phyloP scores from a whole-genome alignment of 1,284 basidiomycete genomes.

The Pseudomicrostroma phylloplanum region DNA sequence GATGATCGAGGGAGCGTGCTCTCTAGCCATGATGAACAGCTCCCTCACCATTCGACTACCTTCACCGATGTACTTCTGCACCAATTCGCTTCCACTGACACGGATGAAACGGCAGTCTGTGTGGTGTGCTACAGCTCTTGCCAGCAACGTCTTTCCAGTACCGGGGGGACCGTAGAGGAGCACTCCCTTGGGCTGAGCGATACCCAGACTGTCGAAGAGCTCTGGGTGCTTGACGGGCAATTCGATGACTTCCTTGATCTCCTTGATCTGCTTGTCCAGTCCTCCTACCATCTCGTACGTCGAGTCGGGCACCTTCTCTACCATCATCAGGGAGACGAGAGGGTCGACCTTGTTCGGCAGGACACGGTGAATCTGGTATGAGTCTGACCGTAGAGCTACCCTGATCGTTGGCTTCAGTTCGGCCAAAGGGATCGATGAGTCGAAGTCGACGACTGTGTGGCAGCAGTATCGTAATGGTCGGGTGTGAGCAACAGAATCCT shows the following conservation, averaged over 20 bases:
- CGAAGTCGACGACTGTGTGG: slow-evolving; percentile 79
- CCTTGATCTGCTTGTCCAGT: slow-evolving; percentile 95
- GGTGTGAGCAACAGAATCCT: slow-evolving; percentile 4
- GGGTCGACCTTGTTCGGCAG: slow-evolving; percentile 51
- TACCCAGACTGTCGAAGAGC: slow-evolving; percentile 90
- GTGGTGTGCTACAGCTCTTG: slow-evolving; percentile 62
- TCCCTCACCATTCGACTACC: slow-evolving; percentile 70
- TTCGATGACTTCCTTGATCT: slow-evolving; percentile 99
- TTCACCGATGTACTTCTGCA: slow-evolving; percentile 98
- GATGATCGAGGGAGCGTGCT: slow-evolving; percentile 98
- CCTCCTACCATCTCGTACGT: slow-evolving; percentile 99
- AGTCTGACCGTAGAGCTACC: slow-evolving; percentile 91
- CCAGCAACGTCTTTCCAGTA: slow-evolving; percentile 49
- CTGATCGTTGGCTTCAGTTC: slow-evolving; percentile 79
- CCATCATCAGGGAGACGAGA: slow-evolving; percentile 68
- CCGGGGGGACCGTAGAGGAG: slow-evolving; percentile 49
- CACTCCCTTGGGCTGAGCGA: slow-evolving; percentile 79
- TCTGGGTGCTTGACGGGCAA: slow-evolving; percentile 96
- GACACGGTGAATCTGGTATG: slow-evolving; percentile 62
- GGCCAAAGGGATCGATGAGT: slow-evolving; percentile 75
- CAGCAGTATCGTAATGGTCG: background rate
- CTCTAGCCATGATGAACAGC: slow-evolving; percentile 95
- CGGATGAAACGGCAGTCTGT: slow-evolving; percentile 98
- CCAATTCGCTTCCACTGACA: slow-evolving; percentile 87
- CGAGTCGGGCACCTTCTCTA: slow-evolving; percentile 98